Conservation (phyloP, 208 protist genomes). For the Phytomonas sp. region DNA sequence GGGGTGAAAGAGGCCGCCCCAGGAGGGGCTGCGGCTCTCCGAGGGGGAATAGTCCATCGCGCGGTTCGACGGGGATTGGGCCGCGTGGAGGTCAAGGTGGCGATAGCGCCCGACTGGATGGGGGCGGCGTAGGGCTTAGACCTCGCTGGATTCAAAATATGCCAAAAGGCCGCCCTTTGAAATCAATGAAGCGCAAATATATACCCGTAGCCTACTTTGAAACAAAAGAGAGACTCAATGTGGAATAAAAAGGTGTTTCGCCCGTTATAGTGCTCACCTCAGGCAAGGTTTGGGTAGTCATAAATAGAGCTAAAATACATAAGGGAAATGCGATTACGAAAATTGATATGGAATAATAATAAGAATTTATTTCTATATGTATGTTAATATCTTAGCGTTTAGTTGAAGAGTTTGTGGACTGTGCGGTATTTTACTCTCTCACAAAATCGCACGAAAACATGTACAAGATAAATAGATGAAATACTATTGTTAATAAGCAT, state of each 20-base stretch:
- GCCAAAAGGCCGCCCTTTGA: neutral
- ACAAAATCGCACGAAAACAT: neutral
- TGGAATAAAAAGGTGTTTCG: neutral
- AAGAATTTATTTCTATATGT: neutral
- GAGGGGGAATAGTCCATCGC: neutral
- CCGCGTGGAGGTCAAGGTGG: no score
- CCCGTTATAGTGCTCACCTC: neutral
- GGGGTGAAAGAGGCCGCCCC: neutral
- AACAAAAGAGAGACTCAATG: neutral
- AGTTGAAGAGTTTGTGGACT: neutral
- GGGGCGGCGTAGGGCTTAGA: neutral
- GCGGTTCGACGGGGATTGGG: no score
- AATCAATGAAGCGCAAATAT: neutral
- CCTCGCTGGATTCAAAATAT: neutral
- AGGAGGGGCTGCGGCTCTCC: neutral
- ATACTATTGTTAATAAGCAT: neutral
- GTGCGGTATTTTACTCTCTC: neutral
- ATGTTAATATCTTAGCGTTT: neutral
- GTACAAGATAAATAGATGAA: neutral
- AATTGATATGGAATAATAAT: neutral
- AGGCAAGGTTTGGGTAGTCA: slow-evolving; percentile 1
- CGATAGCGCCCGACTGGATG: no score
- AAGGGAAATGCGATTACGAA: neutral
- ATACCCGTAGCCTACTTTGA: neutral
- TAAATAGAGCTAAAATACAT: neutral